Conservation (phyloP, 306 rosid genomes). For the Echinosophora koreensis region DNA sequence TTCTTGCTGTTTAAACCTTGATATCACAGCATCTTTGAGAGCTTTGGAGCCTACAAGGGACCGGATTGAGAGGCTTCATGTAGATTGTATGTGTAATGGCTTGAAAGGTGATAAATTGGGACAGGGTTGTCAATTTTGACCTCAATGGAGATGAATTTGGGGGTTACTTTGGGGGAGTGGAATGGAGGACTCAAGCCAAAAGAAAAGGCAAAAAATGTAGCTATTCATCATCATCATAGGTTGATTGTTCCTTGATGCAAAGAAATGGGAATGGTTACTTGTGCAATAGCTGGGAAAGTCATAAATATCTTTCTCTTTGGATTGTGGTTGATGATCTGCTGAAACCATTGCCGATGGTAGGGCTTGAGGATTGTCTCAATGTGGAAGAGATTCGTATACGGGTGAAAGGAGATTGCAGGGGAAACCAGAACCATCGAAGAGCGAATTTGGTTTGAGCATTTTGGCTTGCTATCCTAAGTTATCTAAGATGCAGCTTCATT, state of each 20-base stretch:
- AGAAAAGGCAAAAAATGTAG: conserved; percentile 55
- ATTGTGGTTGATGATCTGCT: conserved; percentile 70
- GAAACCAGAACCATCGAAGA: conserved; percentile 54
- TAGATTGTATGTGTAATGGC: conserved; percentile 83
- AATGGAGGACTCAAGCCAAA: conserved; percentile 44
- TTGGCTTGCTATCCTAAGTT: conserved; percentile 59
- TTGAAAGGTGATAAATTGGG: conserved; percentile 51
- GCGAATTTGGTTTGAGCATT: conserved; percentile 63
- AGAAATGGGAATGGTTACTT: conserved; percentile 48
- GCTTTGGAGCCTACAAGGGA: conserved; percentile 78
- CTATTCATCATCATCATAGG: conserved; percentile 39
- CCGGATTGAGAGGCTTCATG: conserved; percentile 74
- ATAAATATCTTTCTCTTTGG: conserved; percentile 73
- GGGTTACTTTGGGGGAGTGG: conserved; percentile 37
- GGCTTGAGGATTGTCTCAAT: conserved; percentile 70
- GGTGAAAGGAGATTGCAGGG: conserved; percentile 81
- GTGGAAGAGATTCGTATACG: conserved; percentile 68
- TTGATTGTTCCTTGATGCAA: conserved; percentile 25
- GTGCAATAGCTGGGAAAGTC: conserved; percentile 64
- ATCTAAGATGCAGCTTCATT: conserved; percentile 72
- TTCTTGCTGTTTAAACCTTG: conserved; percentile 72
- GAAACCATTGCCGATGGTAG: conserved; percentile 60
- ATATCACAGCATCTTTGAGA: conserved; percentile 57
- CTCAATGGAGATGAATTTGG: not conserved
- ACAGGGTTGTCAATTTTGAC: conserved; percentile 15